phyloP scores from a whole-genome alignment of 441 rosid species.

The Populus hybrid region DNA sequence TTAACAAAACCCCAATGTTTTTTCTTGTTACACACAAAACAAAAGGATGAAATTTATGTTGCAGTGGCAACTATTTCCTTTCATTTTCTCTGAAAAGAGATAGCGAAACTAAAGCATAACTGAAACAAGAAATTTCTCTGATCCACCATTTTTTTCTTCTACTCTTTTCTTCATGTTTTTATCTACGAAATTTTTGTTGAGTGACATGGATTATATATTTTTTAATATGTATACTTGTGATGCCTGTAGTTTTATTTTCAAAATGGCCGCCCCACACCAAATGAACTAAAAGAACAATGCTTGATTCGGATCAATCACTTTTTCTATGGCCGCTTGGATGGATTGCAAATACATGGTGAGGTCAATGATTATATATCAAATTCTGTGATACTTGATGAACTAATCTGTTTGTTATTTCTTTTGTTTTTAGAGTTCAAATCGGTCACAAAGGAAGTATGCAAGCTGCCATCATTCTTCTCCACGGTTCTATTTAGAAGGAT shows the following conservation, averaged over 20 bases:
- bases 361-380: conserved; percentile 5
- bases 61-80: background rate
- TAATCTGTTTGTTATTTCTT: conserved; percentile 10
- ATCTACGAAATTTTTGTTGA: conserved; percentile 2
- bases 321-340: conserved; percentile 68
- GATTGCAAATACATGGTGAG: conserved; percentile 80
- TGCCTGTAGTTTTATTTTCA: conserved; percentile 80
- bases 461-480: conserved; percentile 94
- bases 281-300: conserved; percentile 78
- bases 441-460: conserved; percentile 90
- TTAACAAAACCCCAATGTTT: conserved; percentile 6
- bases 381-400: conserved; percentile 10
- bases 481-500: conserved; percentile 70
- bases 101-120: background rate
- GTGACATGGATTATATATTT: conserved; percentile 12
- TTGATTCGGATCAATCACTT: conserved; percentile 63
- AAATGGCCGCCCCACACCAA: conserved; percentile 93
- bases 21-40: background rate
- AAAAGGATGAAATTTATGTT: background rate
- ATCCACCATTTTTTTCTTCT: background rate
- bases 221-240: conserved; percentile 16
- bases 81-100: background rate
- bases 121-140: background rate
- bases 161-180: conserved; percentile 5
- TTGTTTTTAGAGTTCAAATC: conserved; percentile 69